Base-by-base conservation (phyloP, 2,329 filamentous ascomycete species). In the Penicillium griseofulvum region DNA sequence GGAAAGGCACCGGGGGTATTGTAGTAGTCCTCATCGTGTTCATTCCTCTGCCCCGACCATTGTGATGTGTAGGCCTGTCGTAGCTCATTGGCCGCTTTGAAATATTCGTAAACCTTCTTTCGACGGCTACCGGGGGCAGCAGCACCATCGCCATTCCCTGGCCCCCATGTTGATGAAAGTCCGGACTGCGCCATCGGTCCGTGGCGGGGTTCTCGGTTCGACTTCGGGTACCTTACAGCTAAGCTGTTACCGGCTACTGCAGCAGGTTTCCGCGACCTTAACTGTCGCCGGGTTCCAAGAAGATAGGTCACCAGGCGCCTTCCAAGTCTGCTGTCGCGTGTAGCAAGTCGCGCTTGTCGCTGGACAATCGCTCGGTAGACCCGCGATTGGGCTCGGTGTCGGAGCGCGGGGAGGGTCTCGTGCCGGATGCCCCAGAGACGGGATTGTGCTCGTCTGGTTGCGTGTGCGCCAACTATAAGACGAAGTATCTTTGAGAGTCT, bases 1-100 rank as follows among this genome's bases (percentile, higher is more conserved):
- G 91, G 90, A 67, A 96, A 97, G 1, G 87, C 85, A 0, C 88
- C 89, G 0, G 90, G 87, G 29, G 90, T 88, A 42, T 80, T 72
- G 26, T 73, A 67, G 66, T 78, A 77, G 43, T 77, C 76, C 42
- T 79, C 75, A 33, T 77, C 75, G 28, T 74, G 73, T n/a, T 72
- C 59, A 57, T 69, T 77, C 71, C 78, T 78, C 77, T 77, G 77
- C 56, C 70, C 60, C 6, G 66, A 72, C 63, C 81, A 81, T 60
- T 81, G 78, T 59, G 81, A 78, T 58, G 84, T 78, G 69, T 90
- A 90, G 37, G 81, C 80, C 72, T 89, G 87, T 36, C 87, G 79
- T 53, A 90, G 69, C 68, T 90, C 87, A 67, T 90, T 90, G 11
- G 87, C 87, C 48, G 87, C 86, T 68, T 84, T 87, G 52, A 89